phyloP scores from a whole-genome alignment of 2,329 filamentous ascomycete genomes.

The Aureobasidium sp. region DNA sequence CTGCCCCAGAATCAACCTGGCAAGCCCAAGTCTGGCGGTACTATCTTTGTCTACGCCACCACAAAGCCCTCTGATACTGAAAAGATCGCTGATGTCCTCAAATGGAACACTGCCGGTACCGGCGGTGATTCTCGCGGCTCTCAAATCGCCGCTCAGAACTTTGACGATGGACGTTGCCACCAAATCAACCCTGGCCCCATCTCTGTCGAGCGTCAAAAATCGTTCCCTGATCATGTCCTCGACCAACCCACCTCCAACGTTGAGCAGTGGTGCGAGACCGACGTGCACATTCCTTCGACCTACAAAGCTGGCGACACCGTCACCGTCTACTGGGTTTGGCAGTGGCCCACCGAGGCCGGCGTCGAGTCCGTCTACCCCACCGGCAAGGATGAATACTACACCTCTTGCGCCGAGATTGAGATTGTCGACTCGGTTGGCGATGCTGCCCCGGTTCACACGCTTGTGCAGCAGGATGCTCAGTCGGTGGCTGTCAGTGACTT shows the following conservation, averaged over 20 bases:
- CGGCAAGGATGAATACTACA: constrained; percentile 50
- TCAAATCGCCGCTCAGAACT: constrained; percentile 69
- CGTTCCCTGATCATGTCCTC: constrained; percentile 47
- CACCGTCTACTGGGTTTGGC: constrained; percentile 94
- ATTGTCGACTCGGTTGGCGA: constrained; percentile 31
- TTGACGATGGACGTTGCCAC: constrained; percentile 85
- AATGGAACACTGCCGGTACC: constrained; percentile 72
- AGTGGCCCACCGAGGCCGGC: constrained; percentile 58
- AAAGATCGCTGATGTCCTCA: constrained; percentile 55
- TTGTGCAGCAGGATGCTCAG: constrained; percentile 36
- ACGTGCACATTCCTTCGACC: constrained; percentile 64
- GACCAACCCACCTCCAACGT: constrained; percentile 35
- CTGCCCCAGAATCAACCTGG: constrained; percentile 31
- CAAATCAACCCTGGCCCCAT: constrained; percentile 58
- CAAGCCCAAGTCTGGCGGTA: constrained; percentile 37
- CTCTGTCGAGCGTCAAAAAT: constrained; percentile 48
- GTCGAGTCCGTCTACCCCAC: constrained; percentile 32
- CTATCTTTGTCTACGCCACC: constrained; percentile 43
- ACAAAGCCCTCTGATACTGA: constrained; percentile 43
- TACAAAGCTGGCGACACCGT: constrained; percentile 55
- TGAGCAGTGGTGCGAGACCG: constrained; percentile 70
- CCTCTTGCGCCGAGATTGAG: constrained; percentile 48
- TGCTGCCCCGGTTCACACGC: constrained; percentile 17
- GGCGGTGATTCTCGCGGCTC: constrained; percentile 71
- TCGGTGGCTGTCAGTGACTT: constrained; percentile 31